Evolutionary conservation across 192 early-diverging fungal species (phyloP).

Genomic region (Phlyctochytrium arcticum): DNA sequence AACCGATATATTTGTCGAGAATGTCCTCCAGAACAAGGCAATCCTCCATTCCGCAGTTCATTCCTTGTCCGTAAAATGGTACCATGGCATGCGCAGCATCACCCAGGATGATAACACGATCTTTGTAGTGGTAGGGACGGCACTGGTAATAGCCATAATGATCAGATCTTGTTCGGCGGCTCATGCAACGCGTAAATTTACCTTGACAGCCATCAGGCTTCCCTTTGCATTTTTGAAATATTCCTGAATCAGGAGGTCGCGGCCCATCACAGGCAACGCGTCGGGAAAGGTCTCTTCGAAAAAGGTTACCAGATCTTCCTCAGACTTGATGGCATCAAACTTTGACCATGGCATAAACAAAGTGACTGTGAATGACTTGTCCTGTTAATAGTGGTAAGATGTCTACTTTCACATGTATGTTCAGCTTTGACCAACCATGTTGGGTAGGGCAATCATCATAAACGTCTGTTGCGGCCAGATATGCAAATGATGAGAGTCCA

Average conservation of each 20-base stretch:
- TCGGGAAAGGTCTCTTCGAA: constrained; percentile 76
- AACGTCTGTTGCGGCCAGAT: constrained; percentile 96
- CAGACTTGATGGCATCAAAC: constrained; percentile 68
- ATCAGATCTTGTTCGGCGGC: too few species aligned
- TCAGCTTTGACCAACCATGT: constrained; percentile 55
- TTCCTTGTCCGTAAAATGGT: constrained; percentile 92
- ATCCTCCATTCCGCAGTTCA: constrained; percentile 99
- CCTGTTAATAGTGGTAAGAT: constrained; percentile 35
- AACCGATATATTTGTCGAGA: constrained; percentile 31
- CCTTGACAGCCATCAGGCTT: constrained; percentile 76
- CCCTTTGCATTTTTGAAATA: constrained; percentile 85
- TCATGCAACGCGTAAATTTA: too few species aligned
- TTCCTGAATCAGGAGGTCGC: constrained; percentile 62
- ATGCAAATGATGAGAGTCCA: constrained; percentile 90
- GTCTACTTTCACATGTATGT: background rate
- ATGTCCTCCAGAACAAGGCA: constrained; percentile 66
- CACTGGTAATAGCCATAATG: too few species aligned
- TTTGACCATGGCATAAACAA: constrained; percentile 90
- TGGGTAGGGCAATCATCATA: constrained; percentile 98
- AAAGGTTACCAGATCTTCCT: constrained; percentile 60
- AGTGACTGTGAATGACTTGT: constrained; percentile 93
- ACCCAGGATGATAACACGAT: constrained; percentile 75
- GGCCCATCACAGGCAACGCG: constrained; percentile 72
- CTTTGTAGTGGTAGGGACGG: constrained; percentile 80
- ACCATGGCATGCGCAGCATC: constrained; percentile 99